Base-by-base conservation (phyloP, 1,139 yeast genomes). In the Blastobotrys ciferrii region DNA sequence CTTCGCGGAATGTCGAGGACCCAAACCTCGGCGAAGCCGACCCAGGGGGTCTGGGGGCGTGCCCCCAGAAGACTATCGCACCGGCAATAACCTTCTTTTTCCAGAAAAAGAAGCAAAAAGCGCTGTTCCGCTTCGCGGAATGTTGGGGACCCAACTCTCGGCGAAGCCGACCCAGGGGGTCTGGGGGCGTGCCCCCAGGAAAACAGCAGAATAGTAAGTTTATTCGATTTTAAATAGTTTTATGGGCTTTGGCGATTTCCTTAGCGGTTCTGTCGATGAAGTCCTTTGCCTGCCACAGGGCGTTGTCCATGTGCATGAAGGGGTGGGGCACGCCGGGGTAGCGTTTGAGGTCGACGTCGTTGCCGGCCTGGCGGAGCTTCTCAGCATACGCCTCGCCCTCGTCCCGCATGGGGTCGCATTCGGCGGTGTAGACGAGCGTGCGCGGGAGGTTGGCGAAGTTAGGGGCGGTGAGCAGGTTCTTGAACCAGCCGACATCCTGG, bases 321-420 rank as follows among this genome's bases (percentile, higher is more conserved):
- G 64, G 61, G 48, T 64, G 67, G 6, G 64, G 64, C 13, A 63
- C 66, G n/a, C 67, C 66, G 6, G 56, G 58, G 45, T 57, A 61
- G 20, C 63, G 51, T 36, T 58, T 57, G 32, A 18, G 7, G 17
- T 45, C 35, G n/a, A 45, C 52, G 15, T 64, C 65, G 41, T 55
- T 57, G n/a, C 65, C 65, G 46, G 58, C 47, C 19, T 57, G 56
- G 37, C 58, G 45, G 35, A 66, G 53, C 45, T 57, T 62, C 28
- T 60, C 53, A n/a, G 68, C 67, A 47, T 67, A 67, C 3, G 58
- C 64, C 43, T 58, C 56, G 11, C 69, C 71, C 47, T 65, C 70
- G 43, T 61, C 66, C 39, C 63, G 53, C 54, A 66, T 51, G 9
- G 66, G 62, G 52, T 67, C 71, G 48, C 60, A 56, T 4, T 64